Evolutionary conservation across 2,329 filamentous ascomycete genomes (phyloP), one percentile per base, ranked within the genome.

Genomic region (Ophiostoma ulmi): DNA sequence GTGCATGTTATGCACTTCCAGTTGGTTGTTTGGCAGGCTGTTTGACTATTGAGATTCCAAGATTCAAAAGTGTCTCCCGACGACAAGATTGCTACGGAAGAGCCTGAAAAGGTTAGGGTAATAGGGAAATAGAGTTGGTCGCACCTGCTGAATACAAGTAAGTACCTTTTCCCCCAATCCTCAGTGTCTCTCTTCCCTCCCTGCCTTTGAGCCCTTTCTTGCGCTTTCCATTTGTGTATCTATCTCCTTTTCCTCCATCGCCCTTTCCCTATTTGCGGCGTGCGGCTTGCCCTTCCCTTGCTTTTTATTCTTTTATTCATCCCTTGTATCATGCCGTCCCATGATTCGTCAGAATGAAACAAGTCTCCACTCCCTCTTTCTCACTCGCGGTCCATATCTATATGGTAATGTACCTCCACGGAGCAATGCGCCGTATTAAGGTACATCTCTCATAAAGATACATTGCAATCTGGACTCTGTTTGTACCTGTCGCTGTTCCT

Each of bases 101-200:
- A 5, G 26, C 4, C 13, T 13, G 48, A 22, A 58, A 26, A 58
- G 52, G 22, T 3, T 3, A 26, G 3, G 13, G 22, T 5, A 58
- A 58, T 8, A 58, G 11, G 52, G 14, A 55, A 61, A 22, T 22
- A 13, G 52, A 26, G 35, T 38, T 7, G 20, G 63, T 65, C 63
- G 36, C 63, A 65, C 63, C 36, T 65, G 63, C 63, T 20, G 63
- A 65, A 39, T 65, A 36, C 31, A 39, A 10, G n/a, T 36, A n/a
- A 35, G 35, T 64, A 31, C 61, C n/a, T 38, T 64, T 64, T 5
- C 17, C 5, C 44, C 61, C n/a, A 38, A 64, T 64, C 35, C 39
- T 64, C 61, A 64, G 17, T 64, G 61, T 64, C 61, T 64, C 36
- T n/a, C 20, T 7, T 65, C 20, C n/a, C 63, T 65, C 63, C 63